Base-by-base conservation (phyloP, 345 rosid species). In the Arabidopsis arenosa region DNA sequence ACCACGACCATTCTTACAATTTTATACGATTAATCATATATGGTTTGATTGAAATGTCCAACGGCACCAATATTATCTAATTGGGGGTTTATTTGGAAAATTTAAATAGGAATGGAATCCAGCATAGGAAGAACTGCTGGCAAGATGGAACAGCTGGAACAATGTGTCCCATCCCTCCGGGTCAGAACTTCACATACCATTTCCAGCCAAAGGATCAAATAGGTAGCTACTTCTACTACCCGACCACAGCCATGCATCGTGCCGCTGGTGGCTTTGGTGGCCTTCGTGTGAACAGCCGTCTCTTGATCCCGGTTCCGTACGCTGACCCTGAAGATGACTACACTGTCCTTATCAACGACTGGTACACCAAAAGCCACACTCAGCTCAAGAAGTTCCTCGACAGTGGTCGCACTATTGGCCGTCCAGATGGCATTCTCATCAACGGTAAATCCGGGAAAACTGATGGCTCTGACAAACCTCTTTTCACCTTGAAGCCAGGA, bases 201-300 rank as follows among this genome's bases (percentile, higher is more conserved):
- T 90, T 88, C 84, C 97, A 92, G 73, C 91, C 88, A 5, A 92
- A 92, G 86, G 97, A 92, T 52, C 97, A 92, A 59, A 92, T 92
- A 6, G 93, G 93, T 5, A 84, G 87, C 75, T 89, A 83, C 84
- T 75, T 82, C 58, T 90, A 90, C 70, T 87, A 83, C 63, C 93
- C 93, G 0, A 57, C 75, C 71, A 83, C 83, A 1, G 81, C 41
- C 5, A 40, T 84, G 59, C 96, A 87, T 57, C 79, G 85, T n/a
- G 82, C 86, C 0, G 88, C 84, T 0, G 93, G 96, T 40, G 96
- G 59, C n/a, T 90, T 88, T 28, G 96, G 96, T 37, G 91, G 93
- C n/a, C 89, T 90, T 48, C 83, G 83, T 1, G 81, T 90, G 28
- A 83, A 90, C 58, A 90, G 89, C 59, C 91, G 93, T 44, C 70